phyloP scores from a whole-genome alignment of 2,329 filamentous ascomycete genomes.

The Juglanconis sp. region DNA sequence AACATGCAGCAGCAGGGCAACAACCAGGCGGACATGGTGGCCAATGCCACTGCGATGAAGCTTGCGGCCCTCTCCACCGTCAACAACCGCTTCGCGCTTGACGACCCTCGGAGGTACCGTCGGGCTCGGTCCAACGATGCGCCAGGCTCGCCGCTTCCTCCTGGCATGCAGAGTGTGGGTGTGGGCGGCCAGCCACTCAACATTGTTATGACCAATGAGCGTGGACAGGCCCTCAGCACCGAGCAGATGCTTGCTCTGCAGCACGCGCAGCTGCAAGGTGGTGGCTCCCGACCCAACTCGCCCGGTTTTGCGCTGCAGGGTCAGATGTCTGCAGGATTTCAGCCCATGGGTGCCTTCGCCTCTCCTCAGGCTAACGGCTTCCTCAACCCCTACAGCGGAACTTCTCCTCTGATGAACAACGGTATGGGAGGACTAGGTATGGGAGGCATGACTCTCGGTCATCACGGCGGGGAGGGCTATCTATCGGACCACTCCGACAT shows the following conservation, averaged over 20 bases:
- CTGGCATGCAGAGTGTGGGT: conserved; percentile 59
- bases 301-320: conserved; percentile 80
- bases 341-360: conserved; percentile 68
- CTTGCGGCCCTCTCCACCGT: conserved; percentile 94
- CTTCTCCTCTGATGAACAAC: conserved; percentile 66
- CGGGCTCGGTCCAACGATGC: conserved; percentile 86
- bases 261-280: conserved; percentile 47
- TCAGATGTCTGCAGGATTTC: conserved; percentile 40
- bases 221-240: conserved; percentile 79
- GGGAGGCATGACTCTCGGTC: conserved; percentile 39
- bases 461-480: conserved; percentile 84
- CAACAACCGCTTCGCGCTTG: conserved; percentile 94
- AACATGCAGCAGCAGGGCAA: conserved; percentile 59
- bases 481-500: conserved; percentile 93
- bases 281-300: conserved; percentile 80
- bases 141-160: conserved; percentile 58
- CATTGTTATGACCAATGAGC: conserved; percentile 91
- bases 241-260: conserved; percentile 84
- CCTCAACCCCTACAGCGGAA: conserved; percentile 79
- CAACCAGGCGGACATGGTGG: conserved; percentile 93
- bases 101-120: conserved; percentile 95
- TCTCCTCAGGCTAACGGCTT: conserved; percentile 95
- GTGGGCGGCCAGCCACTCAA: conserved; percentile 51
- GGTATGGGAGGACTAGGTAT: conserved; percentile 69
- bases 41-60: conserved; percentile 98